phyloP scores from a whole-genome alignment of 2,329 filamentous ascomycete species.

The Davidsoniella virescens region DNA sequence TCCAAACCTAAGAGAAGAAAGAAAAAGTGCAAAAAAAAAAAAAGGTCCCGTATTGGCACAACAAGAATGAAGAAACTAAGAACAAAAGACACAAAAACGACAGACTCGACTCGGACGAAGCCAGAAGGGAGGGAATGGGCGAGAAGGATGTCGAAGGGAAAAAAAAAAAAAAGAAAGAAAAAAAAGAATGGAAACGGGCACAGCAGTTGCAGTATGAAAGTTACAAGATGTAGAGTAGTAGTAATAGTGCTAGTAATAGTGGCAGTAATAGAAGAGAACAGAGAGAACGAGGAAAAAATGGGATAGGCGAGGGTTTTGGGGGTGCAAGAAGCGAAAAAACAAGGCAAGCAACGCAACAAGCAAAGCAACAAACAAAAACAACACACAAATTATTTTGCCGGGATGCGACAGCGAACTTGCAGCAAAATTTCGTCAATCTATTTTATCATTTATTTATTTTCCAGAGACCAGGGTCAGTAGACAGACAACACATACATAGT shows the following conservation, averaged over 20 bases:
- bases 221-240: background rate
- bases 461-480: no score
- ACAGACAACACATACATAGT: no score
- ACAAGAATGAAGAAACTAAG: constrained; percentile 1
- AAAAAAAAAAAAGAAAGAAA: background rate
- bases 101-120: constrained; percentile 3
- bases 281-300: constrained; percentile 1
- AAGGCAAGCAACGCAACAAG: background rate
- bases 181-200: constrained; percentile 1
- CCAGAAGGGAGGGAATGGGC: constrained; percentile 1
- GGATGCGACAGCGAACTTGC: background rate
- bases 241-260: no score
- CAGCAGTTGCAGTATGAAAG: background rate
- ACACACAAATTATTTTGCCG: background rate
- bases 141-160: background rate
- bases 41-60: background rate
- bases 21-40: background rate
- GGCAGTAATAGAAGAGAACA: background rate
- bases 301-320: background rate
- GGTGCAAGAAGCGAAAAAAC: background rate
- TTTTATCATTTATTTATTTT: no score
- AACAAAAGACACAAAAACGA: constrained; percentile 7
- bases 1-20: constrained; percentile 1
- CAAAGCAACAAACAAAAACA: background rate
- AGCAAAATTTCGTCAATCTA: no score